phyloP scores from a whole-genome alignment of 1,139 yeast species.

The Arxiozyma slooffiae region DNA sequence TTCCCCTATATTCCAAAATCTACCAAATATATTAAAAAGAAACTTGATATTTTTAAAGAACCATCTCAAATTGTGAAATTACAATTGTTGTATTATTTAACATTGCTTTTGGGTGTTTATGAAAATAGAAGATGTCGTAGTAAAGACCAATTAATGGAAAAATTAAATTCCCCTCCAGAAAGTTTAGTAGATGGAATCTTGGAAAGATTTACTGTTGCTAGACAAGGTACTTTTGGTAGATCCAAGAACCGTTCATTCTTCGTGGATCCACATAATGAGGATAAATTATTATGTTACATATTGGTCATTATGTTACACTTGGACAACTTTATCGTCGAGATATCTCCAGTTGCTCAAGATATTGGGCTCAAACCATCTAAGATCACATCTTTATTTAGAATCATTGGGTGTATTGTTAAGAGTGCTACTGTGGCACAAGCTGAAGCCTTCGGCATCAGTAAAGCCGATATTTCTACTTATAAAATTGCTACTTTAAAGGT shows the following conservation, averaged over 20 bases:
- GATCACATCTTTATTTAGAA: slow-evolving; percentile 57
- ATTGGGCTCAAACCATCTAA: slow-evolving; percentile 72
- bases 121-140: slow-evolving; percentile 55
- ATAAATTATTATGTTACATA: slow-evolving; percentile 71
- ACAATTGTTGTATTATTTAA: slow-evolving; percentile 66
- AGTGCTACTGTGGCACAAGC: slow-evolving; percentile 72
- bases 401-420: slow-evolving; percentile 74
- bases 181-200: slow-evolving; percentile 62
- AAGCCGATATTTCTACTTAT: slow-evolving; percentile 52
- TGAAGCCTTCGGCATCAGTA: slow-evolving; percentile 71
- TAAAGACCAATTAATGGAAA: slow-evolving; percentile 52
- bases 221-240: slow-evolving; percentile 60
- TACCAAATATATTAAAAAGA: slow-evolving; percentile 45
- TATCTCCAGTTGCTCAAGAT: slow-evolving; percentile 78
- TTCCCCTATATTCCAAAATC: slow-evolving; percentile 47
- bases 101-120: slow-evolving; percentile 72
- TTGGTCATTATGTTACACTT: slow-evolving; percentile 65
- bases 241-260: slow-evolving; percentile 62
- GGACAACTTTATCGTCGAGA: slow-evolving; percentile 64
- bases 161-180: slow-evolving; percentile 63
- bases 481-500: slow-evolving; percentile 78
- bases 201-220: slow-evolving; percentile 56
- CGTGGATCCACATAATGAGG: slow-evolving; percentile 82
- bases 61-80: slow-evolving; percentile 47
- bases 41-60: slow-evolving; percentile 36